A percentile compares a stretch with the other conserved stretches of the same genome.
Conservation (phyloP, 371 early-diverging fungal species). For the Mortierella sp. region DNA sequence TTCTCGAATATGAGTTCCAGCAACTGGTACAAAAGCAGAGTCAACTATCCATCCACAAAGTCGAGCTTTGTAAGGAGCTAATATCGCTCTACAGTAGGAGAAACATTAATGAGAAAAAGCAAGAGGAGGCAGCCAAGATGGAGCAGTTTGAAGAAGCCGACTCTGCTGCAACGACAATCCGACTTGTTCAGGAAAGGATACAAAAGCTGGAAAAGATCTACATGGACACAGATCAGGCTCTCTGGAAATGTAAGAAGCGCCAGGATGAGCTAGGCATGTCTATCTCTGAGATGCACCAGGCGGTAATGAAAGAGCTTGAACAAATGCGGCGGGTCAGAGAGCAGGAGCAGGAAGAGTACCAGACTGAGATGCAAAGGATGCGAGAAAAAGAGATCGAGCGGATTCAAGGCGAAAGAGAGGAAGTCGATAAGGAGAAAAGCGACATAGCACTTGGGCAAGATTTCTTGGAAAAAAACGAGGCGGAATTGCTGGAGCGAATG, state of each 20-base stretch:
- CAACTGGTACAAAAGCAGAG: conserved; percentile 27
- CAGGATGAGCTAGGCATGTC: conserved; percentile 36
- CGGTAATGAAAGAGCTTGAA: conserved; percentile 31
- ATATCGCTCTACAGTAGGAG: conserved; percentile 37
- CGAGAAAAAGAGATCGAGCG: conserved; percentile 16
- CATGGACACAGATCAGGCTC: conserved; percentile 19
- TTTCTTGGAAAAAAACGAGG: conserved; percentile 36
- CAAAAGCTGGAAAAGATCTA: conserved; percentile 21
- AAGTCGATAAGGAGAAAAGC: conserved; percentile 29
- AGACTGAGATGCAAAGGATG: background rate
- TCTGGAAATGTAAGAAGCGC: conserved; percentile 37
- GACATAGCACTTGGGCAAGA: conserved; percentile 34
- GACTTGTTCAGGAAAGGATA: conserved; percentile 26
- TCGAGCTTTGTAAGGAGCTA: conserved; percentile 31
- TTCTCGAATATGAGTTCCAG: conserved; percentile 37
- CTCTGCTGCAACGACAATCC: conserved; percentile 17
- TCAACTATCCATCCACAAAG: conserved; percentile 30
- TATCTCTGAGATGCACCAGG: conserved; percentile 29
- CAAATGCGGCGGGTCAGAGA: conserved; percentile 21
- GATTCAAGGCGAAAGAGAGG: conserved; percentile 22
- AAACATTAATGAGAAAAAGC: conserved; percentile 29
- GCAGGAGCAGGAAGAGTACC: conserved; percentile 16
- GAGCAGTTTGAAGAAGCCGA: conserved; percentile 49
- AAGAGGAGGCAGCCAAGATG: conserved; percentile 22
- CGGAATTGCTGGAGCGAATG: conserved; percentile 33